Evolutionary conservation across 2,329 filamentous ascomycete genomes (phyloP), one percentile per base, ranked within the genome.

Genomic region (Trichoderma polysporum): DNA sequence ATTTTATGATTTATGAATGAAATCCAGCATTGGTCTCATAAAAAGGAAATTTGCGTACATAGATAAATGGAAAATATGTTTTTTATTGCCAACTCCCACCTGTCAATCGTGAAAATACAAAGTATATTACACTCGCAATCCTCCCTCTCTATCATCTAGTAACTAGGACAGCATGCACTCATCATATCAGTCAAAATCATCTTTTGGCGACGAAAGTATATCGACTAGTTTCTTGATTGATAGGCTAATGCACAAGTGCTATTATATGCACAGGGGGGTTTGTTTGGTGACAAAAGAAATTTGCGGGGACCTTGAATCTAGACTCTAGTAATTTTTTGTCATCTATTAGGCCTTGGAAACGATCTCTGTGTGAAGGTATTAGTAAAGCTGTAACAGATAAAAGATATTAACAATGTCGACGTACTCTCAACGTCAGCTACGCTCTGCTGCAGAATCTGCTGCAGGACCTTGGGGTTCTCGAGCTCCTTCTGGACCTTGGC

Each of bases 401-500:
- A 22, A 19, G 1, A 9, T 4, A 29, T 29, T 29, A 15, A 33
- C 17, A 3, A 25, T 10, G 10, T 39, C 7, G 31, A 76, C 77
- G 74, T 86, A 97, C 94, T 94, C 90, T 99, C 95, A 79, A 99
- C 90, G 82, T 99, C 95, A 71, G 91, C 84, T 77, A 99, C 88
- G 81, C 93, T 97, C 88, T 99, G 95, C 85, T 95, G 91, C 75
- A 99, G 89, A 77, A 99, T 97, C 85, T 97, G 93, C 87, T 97
- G 93, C 76, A 99, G 90, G 73, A 90, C 87, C 89, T 94, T 98
- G 81, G 96, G 95, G 88, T 91, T 97, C 88, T 97, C 92, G 68
- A 99, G 89, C 87, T 98, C 94, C 89, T 98, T 98, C 83, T 92
- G 90, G 79, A 98, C 95, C 89, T 97, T 99, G 86, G 91, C 89